A percentile compares a stretch with the other conserved stretches of the same genome.
These are phyloP conservation scores for Chlamydomonas sp. DNA, from an alignment of 139 green algal genomes.

Conservation along the genomic window DNA sequence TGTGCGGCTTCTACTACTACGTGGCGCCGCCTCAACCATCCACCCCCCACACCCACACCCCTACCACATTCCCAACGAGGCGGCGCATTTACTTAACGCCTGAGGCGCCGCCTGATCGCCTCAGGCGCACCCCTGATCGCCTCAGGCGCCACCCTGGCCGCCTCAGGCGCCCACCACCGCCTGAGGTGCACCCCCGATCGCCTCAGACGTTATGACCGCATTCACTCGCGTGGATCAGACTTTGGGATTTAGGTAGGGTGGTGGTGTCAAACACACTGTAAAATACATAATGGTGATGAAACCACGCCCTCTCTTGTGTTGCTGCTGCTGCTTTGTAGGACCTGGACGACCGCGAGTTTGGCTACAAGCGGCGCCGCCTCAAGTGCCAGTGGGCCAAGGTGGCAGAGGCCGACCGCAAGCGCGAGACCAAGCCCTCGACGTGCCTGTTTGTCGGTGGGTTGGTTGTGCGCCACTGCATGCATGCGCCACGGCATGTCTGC, in stretches of 20 bases:
- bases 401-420: slow-evolving; percentile 19
- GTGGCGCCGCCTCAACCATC: neutral
- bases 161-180: too few relatives aligned
- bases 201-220: too few relatives aligned
- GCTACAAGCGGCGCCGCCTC: slow-evolving; percentile 58
- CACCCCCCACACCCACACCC: too few relatives aligned
- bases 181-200: too few relatives aligned
- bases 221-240: too few relatives aligned
- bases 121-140: too few relatives aligned
- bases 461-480: slow-evolving; percentile 52
- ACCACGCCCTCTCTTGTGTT: neutral
- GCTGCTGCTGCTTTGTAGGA: slow-evolving; percentile 14
- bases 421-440: slow-evolving; percentile 37
- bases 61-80: neutral
- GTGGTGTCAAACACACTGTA: neutral
- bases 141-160: too few relatives aligned
- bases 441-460: slow-evolving; percentile 56
- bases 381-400: slow-evolving; percentile 73
- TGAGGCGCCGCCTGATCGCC: too few relatives aligned
- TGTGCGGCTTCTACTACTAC: neutral
- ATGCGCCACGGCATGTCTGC: too few relatives aligned
- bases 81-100: neutral
- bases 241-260: too few relatives aligned
- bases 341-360: slow-evolving; percentile 40
- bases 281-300: neutral